Conservation (phyloP, 129 eudicot genomes). For the Artemisia tridentata region DNA sequence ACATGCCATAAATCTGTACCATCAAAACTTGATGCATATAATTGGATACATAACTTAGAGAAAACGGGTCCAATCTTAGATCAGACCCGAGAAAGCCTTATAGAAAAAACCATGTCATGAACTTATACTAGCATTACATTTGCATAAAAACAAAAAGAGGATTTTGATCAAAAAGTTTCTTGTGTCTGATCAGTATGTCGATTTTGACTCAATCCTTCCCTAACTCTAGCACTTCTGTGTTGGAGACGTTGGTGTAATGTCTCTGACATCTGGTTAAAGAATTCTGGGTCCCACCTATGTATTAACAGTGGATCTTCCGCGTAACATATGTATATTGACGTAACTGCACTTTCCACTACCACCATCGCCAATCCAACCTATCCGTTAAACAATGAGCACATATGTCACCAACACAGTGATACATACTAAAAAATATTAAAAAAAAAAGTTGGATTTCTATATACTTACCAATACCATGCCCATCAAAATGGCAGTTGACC, state of each 20-base stretch:
- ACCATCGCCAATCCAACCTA: slow-evolving; percentile 95
- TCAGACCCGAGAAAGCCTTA: slow-evolving; percentile 15
- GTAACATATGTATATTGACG: slow-evolving; percentile 84
- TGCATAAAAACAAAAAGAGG: not conserved
- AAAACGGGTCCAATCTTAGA: slow-evolving; percentile 27
- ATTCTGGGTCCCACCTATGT: slow-evolving; percentile 80
- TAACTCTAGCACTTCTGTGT: slow-evolving; percentile 77
- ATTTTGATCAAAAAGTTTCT: slow-evolving; percentile 43
- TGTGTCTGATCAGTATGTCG: slow-evolving; percentile 48
- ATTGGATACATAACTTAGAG: slow-evolving; percentile 8
- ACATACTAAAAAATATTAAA: not conserved
- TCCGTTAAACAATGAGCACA: not conserved
- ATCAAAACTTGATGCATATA: slow-evolving; percentile 14
- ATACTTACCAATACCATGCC: slow-evolving; percentile 88
- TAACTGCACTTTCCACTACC: slow-evolving; percentile 93
- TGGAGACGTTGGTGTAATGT: slow-evolving; percentile 78
- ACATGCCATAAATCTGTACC: not conserved
- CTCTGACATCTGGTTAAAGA: slow-evolving; percentile 75
- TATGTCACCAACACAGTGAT: not conserved
- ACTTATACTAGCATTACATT: slow-evolving; percentile 27
- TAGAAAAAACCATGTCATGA: not conserved
- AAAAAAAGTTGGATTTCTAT: not conserved
- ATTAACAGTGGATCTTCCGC: slow-evolving; percentile 82
- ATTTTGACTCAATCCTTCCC: slow-evolving; percentile 55
- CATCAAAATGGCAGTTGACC: slow-evolving; percentile 84